Conservation (phyloP, 345 rosid species). For the Euphorbia tirucalli region DNA sequence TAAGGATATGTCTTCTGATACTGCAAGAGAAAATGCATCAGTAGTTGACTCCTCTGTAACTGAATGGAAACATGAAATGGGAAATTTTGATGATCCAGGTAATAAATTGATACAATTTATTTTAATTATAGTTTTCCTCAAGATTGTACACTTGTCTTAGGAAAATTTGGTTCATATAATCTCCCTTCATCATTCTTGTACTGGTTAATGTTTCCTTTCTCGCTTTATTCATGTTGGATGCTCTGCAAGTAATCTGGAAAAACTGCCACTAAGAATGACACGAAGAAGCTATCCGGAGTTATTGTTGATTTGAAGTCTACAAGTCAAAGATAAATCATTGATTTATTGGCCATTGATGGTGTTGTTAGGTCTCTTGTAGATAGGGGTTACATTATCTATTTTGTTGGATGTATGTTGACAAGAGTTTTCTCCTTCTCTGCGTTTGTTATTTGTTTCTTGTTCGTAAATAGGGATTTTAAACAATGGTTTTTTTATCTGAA, state of each 20-base stretch:
- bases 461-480: not conserved
- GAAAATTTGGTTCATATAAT: not conserved
- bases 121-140: not conserved
- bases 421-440: not conserved
- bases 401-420: not conserved
- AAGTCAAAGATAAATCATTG: not conserved
- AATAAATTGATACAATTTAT: slow-evolving; percentile 11
- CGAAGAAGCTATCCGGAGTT: not conserved
- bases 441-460: not conserved
- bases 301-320: not conserved
- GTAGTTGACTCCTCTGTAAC: slow-evolving; percentile 89
- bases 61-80: slow-evolving; percentile 69
- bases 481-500: not conserved
- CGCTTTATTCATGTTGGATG: not conserved
- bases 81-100: slow-evolving; percentile 76
- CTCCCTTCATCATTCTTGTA: not conserved
- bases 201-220: not conserved
- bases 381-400: not conserved
- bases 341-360: not conserved
- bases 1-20: slow-evolving; percentile 78
- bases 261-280: not conserved
- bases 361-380: not conserved
- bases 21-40: slow-evolving; percentile 76
- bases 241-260: not conserved
- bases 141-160: not conserved